A percentile compares a stretch with the other conserved stretches of the same genome.
These are phyloP conservation scores for Malus sylvestris DNA, from an alignment of 306 rosid species.

Conservation along the genomic window DNA sequence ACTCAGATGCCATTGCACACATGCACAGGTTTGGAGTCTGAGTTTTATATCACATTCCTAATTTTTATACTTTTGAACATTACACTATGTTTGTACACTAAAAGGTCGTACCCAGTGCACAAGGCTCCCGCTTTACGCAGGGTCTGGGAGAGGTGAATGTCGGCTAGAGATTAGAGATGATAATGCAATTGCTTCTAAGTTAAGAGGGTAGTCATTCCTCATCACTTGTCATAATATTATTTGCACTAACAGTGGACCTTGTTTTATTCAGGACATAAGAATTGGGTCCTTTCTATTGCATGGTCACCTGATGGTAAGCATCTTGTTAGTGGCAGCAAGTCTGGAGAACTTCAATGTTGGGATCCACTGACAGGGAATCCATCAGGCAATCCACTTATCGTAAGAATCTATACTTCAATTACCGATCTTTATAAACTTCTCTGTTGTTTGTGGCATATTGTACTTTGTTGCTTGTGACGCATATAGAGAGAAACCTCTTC, in stretches of 20 bases:
- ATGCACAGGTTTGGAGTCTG: conserved; percentile 62
- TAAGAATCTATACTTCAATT: conserved; percentile 26
- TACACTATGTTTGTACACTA: neutral
- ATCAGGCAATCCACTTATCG: conserved; percentile 55
- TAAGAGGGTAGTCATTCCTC: neutral
- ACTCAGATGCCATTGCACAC: conserved; percentile 86
- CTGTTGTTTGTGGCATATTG: neutral
- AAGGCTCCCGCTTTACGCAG: too few relatives aligned
- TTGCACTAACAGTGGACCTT: conserved; percentile 5
- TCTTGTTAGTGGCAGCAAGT: conserved; percentile 93
- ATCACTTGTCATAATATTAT: neutral
- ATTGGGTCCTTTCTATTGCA: conserved; percentile 89
- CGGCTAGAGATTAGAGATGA: neutral
- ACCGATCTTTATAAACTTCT: neutral
- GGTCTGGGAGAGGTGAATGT: too few relatives aligned
- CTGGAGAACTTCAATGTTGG: conserved; percentile 91
- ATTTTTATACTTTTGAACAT: neutral
- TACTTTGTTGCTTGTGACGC: neutral
- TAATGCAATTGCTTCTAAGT: neutral
- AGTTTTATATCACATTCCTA: conserved; percentile 12
- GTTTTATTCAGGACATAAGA: conserved; percentile 64
- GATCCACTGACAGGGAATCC: conserved; percentile 85
- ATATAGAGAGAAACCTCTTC: neutral
- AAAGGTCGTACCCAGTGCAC: too few relatives aligned
- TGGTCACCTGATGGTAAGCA: conserved; percentile 93